Evolutionary conservation across 2,329 filamentous ascomycete species (phyloP).

Genomic region (Fusarium liriodendri): DNA sequence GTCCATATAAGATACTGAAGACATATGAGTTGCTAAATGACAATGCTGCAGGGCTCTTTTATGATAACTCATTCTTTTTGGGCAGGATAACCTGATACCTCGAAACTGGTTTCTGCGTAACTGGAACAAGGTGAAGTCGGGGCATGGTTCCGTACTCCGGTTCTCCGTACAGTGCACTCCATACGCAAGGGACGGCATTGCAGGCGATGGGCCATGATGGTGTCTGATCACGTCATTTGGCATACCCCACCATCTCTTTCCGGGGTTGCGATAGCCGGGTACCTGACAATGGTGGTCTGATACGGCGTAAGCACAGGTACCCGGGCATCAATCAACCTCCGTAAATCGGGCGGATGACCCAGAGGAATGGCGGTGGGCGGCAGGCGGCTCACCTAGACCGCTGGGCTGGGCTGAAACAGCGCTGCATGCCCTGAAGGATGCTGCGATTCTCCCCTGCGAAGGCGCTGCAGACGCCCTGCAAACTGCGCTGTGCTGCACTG

Average conservation of each 20-base stretch:
- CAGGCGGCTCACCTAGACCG: conserved; percentile 13
- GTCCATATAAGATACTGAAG: background rate
- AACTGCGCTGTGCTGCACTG: conserved; percentile 22
- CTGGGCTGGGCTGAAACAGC: conserved; percentile 12
- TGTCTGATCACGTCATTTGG: conserved; percentile 44
- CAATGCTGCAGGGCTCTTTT: background rate
- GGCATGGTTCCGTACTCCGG: conserved; percentile 30
- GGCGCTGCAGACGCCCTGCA: conserved; percentile 14
- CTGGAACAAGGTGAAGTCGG: conserved; percentile 5
- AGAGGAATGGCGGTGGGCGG: conserved; percentile 41
- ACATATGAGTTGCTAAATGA: background rate
- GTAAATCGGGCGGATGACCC: conserved; percentile 39
- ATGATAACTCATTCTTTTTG: background rate
- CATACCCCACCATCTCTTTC: conserved; percentile 32
- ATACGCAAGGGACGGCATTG: conserved; percentile 9
- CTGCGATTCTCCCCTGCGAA: background rate
- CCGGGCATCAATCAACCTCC: conserved; percentile 30
- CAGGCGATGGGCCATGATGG: conserved; percentile 37
- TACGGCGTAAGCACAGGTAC: conserved; percentile 15
- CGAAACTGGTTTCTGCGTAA: background rate
- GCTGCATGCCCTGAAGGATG: conserved; percentile 15
- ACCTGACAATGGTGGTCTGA: conserved; percentile 11
- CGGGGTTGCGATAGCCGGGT: conserved; percentile 28
- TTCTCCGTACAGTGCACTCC: conserved; percentile 33
- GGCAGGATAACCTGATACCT: background rate